phyloP scores from a whole-genome alignment of 176 grass and related monocot species.

The Aegilops tauschii region DNA sequence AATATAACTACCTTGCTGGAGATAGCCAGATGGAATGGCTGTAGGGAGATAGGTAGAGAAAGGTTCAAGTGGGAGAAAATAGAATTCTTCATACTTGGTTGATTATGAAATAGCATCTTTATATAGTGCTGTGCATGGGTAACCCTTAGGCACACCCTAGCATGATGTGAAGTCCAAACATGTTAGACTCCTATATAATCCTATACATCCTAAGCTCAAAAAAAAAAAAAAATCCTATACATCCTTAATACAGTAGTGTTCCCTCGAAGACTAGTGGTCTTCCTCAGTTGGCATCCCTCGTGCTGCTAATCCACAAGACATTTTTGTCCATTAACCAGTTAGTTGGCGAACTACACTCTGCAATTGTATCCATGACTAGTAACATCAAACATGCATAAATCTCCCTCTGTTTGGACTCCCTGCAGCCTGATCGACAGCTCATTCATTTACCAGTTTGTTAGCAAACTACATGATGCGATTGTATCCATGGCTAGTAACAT shows the following conservation, averaged over 20 bases:
- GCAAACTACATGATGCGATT: not conserved
- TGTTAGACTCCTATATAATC: not conserved
- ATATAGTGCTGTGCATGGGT: not conserved
- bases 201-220: not conserved
- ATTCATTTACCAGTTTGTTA: slow-evolving; percentile 1
- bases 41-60: not conserved
- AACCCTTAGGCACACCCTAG: not conserved
- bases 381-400: not conserved
- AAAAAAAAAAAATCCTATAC: not conserved
- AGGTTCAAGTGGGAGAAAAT: not conserved
- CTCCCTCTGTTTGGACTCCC: not conserved
- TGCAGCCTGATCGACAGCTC: not conserved
- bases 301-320: not conserved
- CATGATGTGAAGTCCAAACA: not conserved
- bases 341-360: not conserved
- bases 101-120: not conserved
- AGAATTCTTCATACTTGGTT: not conserved
- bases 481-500: not conserved
- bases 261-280: not conserved
- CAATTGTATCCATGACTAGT: not conserved
- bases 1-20: not conserved
- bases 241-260: not conserved
- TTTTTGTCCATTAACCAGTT: not conserved
- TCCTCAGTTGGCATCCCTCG: too few relatives aligned
- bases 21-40: not conserved